phyloP scores from a whole-genome alignment of 2,329 filamentous ascomycete species.

The Neurospora sp. region DNA sequence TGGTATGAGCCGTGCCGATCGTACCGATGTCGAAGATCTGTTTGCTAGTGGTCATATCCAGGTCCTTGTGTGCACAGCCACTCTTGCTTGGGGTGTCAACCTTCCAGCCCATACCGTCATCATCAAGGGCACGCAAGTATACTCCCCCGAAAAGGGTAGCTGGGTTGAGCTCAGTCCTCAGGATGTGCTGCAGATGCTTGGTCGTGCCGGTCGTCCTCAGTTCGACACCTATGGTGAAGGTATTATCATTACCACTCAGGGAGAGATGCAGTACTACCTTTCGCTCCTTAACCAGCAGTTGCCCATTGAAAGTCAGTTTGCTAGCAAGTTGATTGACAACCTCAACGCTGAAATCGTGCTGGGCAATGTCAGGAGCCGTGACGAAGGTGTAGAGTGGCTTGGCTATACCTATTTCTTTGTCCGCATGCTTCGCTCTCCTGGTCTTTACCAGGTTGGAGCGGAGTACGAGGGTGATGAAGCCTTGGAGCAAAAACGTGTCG shows the following conservation, averaged over 20 bases:
- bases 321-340: constrained; percentile 88
- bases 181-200: constrained; percentile 97
- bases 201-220: constrained; percentile 89
- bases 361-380: constrained; percentile 80
- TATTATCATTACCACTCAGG: constrained; percentile 95
- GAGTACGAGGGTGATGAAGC: constrained; percentile 91
- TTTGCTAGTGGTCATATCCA: constrained; percentile 88
- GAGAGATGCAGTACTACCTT: constrained; percentile 93
- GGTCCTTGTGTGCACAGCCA: constrained; percentile 93
- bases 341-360: constrained; percentile 93
- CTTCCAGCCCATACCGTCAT: constrained; percentile 95
- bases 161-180: constrained; percentile 98
- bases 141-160: constrained; percentile 95
- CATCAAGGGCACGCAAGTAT: constrained; percentile 97
- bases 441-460: constrained; percentile 86
- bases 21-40: constrained; percentile 88
- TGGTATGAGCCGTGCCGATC: constrained; percentile 91
- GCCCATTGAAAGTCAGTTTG: constrained; percentile 92
- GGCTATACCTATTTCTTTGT: constrained; percentile 98
- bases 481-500: constrained; percentile 93
- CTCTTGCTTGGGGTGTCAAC: constrained; percentile 98
- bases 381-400: constrained; percentile 98
- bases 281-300: constrained; percentile 94
- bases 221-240: constrained; percentile 97
- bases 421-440: constrained; percentile 91